Evolutionary conservation across 306 rosid genomes (phyloP).

Genomic region (Rosa lucieae): DNA sequence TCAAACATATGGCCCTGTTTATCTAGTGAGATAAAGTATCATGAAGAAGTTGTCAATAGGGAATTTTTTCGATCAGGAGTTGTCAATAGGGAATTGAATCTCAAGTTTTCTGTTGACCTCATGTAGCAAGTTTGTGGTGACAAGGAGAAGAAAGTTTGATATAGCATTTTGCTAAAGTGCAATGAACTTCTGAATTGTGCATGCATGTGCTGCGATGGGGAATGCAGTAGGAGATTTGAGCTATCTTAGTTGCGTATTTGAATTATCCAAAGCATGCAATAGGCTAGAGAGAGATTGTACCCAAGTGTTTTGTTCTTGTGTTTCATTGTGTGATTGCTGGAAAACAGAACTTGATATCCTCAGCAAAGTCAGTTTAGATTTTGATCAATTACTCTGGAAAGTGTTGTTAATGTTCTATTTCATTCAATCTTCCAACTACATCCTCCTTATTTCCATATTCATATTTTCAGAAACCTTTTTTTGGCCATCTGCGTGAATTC

Average conservation of each 20-base stretch:
- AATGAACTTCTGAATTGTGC: not conserved
- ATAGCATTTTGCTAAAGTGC: not conserved
- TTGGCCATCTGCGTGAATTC: not conserved
- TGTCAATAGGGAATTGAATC: not conserved
- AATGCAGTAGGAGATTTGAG: conserved; percentile 3
- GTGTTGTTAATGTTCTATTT: not conserved
- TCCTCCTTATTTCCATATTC: not conserved
- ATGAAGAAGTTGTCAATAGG: not conserved
- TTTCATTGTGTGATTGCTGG: not conserved
- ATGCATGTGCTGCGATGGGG: not conserved
- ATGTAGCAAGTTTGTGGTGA: not conserved
- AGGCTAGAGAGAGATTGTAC: conserved; percentile 1
- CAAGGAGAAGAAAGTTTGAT: not conserved
- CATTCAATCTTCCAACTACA: conserved; percentile 3
- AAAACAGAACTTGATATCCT: not conserved
- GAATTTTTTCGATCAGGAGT: not conserved
- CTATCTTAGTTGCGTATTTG: not conserved
- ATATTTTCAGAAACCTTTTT: not conserved
- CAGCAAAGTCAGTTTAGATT: not conserved
- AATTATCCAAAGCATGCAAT: not conserved
- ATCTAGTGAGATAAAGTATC: conserved; percentile 51
- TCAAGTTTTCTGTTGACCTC: not conserved
- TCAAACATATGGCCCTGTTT: conserved; percentile 64
- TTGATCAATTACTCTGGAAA: not conserved
- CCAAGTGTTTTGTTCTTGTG: not conserved